Conservation (phyloP, 2,329 filamentous ascomycete genomes). For the Botryosphaeria dothidea region DNA sequence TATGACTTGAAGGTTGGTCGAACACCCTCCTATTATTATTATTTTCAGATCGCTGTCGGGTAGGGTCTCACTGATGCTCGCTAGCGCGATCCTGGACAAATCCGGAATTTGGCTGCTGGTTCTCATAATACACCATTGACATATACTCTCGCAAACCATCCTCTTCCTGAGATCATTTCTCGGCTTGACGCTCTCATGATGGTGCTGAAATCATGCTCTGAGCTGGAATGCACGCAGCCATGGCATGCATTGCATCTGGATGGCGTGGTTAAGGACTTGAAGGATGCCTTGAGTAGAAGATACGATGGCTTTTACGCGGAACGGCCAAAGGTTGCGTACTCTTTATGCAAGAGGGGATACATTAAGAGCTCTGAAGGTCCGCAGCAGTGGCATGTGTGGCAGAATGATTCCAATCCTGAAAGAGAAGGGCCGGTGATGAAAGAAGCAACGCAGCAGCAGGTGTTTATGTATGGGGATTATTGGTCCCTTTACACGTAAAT, state of each 20-base stretch:
- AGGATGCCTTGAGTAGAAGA: conserved; percentile 50
- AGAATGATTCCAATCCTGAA: neutral
- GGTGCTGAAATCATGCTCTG: conserved; percentile 63
- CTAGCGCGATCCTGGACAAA: conserved; percentile 25
- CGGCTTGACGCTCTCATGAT: conserved; percentile 59
- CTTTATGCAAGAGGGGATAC: conserved; percentile 58
- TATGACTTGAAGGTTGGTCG: conserved; percentile 65
- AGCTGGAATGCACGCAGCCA: conserved; percentile 53
- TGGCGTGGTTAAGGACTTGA: conserved; percentile 52
- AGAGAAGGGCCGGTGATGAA: neutral
- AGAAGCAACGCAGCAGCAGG: neutral
- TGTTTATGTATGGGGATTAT: conserved; percentile 6
- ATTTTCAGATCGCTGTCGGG: too few species aligned
- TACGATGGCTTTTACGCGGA: conserved; percentile 58
- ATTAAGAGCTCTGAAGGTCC: conserved; percentile 56
- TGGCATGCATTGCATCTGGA: conserved; percentile 60
- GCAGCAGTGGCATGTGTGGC: conserved; percentile 5
- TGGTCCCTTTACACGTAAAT: conserved; percentile 13
- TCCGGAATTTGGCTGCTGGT: conserved; percentile 37
- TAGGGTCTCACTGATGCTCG: too few species aligned
- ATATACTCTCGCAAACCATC: conserved; percentile 20
- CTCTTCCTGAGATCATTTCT: conserved; percentile 22
- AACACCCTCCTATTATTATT: too few species aligned
- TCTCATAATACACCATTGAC: neutral
- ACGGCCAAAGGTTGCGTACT: conserved; percentile 54